A percentile compares a stretch with the other conserved stretches of the same genome.
phyloP scores from a whole-genome alignment of 1,284 basidiomycete genomes.

The Coniferiporia weirii region DNA sequence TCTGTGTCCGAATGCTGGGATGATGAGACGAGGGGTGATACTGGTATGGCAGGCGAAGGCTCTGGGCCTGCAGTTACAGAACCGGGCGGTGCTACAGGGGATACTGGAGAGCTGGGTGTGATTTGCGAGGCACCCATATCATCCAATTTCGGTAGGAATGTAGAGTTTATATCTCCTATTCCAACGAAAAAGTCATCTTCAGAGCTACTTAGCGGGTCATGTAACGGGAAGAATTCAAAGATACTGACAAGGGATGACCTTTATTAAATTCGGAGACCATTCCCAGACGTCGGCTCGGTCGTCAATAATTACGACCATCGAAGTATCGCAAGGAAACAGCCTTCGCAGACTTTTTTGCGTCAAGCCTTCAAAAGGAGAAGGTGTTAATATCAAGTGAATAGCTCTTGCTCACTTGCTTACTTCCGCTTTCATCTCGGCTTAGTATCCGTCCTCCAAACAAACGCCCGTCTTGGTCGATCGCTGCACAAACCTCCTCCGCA shows the following conservation, averaged over 20 bases:
- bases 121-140: constrained; percentile 36
- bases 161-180: constrained; percentile 97
- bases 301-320: constrained; percentile 99
- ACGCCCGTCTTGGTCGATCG: constrained; percentile 85
- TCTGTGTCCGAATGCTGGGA: neutral
- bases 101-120: constrained; percentile 5
- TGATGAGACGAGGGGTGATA: constrained; percentile 20
- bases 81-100: constrained; percentile 14
- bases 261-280: constrained; percentile 91
- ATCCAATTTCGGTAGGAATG: constrained; percentile 79
- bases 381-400: neutral
- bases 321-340: constrained; percentile 93
- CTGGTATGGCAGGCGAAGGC: constrained; percentile 23
- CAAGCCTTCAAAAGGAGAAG: constrained; percentile 46
- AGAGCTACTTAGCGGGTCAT: constrained; percentile 10
- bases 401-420: constrained; percentile 43
- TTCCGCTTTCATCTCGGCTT: constrained; percentile 93
- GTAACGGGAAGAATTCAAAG: constrained; percentile 5
- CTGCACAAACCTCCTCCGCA: constrained; percentile 90
- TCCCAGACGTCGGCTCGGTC: constrained; percentile 98
- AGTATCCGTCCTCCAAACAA: constrained; percentile 87
- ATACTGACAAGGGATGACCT: constrained; percentile 89
- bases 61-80: constrained; percentile 21
- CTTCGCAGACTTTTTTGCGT: constrained; percentile 89
- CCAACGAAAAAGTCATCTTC: constrained; percentile 96